Evolutionary conservation across 305 asterid genomes (phyloP), one percentile per base, ranked within the genome.

Genomic region (Euphrasia arctica): DNA sequence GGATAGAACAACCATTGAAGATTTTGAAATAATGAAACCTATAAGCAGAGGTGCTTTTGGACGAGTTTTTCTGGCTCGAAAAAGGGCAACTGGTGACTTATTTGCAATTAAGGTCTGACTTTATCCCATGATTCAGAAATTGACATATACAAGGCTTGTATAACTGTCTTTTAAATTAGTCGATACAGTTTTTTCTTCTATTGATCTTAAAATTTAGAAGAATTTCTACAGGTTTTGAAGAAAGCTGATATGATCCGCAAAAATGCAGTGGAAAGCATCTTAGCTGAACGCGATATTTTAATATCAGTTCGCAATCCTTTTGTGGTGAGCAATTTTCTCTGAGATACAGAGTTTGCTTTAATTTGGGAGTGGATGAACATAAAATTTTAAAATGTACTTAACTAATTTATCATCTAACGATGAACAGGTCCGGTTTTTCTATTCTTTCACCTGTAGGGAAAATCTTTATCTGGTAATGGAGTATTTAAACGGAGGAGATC

Each of bases 381-480:
- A 58, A 65, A 65, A 60, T 54, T 68, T 72, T 63, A 54, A 63
- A 58, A 47, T 72, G 54, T 47, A 65, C 60, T 74, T 69, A 70
- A 77, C 90, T 87, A 77, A 89, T 75, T 65, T 68, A 71, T 67
- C 54, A 68, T 81, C 79, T 81, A 70, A 81, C 58, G 62, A 78
- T 83, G 88, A 85, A 86, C 99, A 94, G 99, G 99, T 94, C 77
- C 92, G 98, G 25, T 94, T 94, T 88, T 94, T 90, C 90, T 94
- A 94, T 87, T 94, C 99, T 77, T 94, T 94, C 90, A 94, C 99
- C 51, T 94, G 99, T 85, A 85, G 98, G 92, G 99, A 94, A 72
- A 94, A 94, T 83, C 97, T 94, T 69, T 94, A 94, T 76, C 78
- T 94, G 80, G 99, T 94, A 62, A 94, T 94, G 99, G 99, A 94